Evolutionary conservation across 2,329 filamentous ascomycete species (phyloP).

Genomic region (Calonectria leucothoes): DNA sequence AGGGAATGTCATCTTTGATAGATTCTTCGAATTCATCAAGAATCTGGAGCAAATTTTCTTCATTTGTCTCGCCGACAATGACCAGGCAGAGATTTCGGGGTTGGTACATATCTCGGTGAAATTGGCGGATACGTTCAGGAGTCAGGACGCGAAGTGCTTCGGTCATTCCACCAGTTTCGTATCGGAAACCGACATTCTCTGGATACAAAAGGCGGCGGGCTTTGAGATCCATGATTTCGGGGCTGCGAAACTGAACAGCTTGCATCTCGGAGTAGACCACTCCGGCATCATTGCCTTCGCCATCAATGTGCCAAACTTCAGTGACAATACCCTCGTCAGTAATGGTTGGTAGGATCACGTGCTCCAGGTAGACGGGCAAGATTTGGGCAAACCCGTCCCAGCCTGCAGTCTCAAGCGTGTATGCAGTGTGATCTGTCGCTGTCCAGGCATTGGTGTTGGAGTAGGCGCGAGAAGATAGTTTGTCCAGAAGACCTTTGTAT

Average conservation of each 20-base stretch:
- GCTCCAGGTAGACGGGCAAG: constrained; percentile 93
- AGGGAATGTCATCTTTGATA: constrained; percentile 84
- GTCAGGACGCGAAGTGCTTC: constrained; percentile 88
- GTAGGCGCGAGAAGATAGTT: constrained; percentile 92
- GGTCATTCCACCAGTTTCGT: constrained; percentile 98
- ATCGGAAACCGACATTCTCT: constrained; percentile 90
- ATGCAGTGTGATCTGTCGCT: constrained; percentile 94
- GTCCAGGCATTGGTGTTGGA: constrained; percentile 98
- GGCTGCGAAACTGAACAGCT: constrained; percentile 85
- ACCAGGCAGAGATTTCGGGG: constrained; percentile 94
- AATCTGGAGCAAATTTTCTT: constrained; percentile 81
- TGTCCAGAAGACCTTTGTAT: constrained; percentile 96
- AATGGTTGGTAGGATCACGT: constrained; percentile 89
- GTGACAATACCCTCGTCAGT: constrained; percentile 95
- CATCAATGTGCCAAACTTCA: constrained; percentile 96
- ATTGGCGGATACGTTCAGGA: constrained; percentile 90
- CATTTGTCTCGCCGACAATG: constrained; percentile 91
- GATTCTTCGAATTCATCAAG: constrained; percentile 90
- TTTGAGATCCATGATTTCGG: constrained; percentile 88
- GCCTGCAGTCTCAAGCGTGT: constrained; percentile 93
- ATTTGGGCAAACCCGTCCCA: constrained; percentile 98
- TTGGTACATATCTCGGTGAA: constrained; percentile 97
- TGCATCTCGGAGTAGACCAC: constrained; percentile 99
- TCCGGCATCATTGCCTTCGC: constrained; percentile 92
- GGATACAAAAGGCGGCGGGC: constrained; percentile 87